Base-by-base conservation (phyloP, 1,284 basidiomycete species). In the Boletellus deceptivus region DNA sequence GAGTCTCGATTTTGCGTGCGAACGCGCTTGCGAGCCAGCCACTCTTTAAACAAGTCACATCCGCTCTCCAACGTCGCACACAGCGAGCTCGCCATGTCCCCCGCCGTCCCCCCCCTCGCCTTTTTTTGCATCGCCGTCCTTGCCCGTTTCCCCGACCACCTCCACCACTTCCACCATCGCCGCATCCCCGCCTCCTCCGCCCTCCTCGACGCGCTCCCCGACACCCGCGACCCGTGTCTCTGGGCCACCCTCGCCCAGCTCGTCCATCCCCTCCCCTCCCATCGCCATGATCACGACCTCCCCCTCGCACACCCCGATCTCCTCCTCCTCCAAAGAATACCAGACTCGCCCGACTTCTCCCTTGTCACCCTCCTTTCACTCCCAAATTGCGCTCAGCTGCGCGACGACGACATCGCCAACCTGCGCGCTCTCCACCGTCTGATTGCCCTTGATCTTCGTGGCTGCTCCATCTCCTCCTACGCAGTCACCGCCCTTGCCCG, bases 221-320 rank as follows among this genome's bases (percentile, higher is more conserved):
- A 51, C 18, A 44, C 53, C 1, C 61, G 77, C 4, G 79, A 85
- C 57, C 84, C 86, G 1, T 71, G 75, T 11, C 66, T 86, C 11
- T 88, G 86, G 84, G 79, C 76, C 0, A 69, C 75, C 11, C 50
- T 89, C 25, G 69, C 77, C 4, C 86, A 87, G 58, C 57, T 86
- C 35, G 84, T 80, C 57, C 64, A 74, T 47, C 62, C 70, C 18
- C 71, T 86, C 7, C 85, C 86, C 0, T 42, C 62, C 0, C 43
- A 50, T 6, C 72, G 84, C 41, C 66, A 64, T 10, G 61, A 68
- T 3, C 78, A 77, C 62, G 60, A 63, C 14, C 62, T 84, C 14
- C 73, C 82, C 1, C 75, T 88, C 9, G 70, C 73, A 3, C 79
- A 87, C 57, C 58, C 60, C 7, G 71, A 80, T 55, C 64, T 86